Conservation (phyloP, 2,329 filamentous ascomycete species). For the Bipolaris zeicola region DNA sequence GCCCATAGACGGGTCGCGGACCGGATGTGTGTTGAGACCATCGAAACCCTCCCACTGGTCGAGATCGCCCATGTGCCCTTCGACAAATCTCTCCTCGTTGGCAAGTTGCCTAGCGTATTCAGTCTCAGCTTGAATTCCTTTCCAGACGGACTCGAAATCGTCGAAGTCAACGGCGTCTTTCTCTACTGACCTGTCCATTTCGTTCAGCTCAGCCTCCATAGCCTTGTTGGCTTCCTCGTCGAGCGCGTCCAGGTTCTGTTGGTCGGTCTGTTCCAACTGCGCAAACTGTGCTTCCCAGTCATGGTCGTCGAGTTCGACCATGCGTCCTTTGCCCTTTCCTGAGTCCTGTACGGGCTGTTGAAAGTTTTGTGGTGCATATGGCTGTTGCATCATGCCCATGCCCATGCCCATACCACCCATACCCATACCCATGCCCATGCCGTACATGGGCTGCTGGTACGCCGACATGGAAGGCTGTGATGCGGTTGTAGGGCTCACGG, state of each 20-base stretch:
- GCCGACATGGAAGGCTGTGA: conserved; percentile 52
- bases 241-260: conserved; percentile 55
- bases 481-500: conserved; percentile 62
- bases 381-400: conserved; percentile 53
- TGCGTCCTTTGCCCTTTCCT: conserved; percentile 79
- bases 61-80: conserved; percentile 70
- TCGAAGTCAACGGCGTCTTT: conserved; percentile 83
- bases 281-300: conserved; percentile 98
- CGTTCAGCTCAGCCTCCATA: conserved; percentile 84
- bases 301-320: conserved; percentile 90
- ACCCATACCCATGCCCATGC: conserved; percentile 49
- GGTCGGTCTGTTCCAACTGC: conserved; percentile 74
- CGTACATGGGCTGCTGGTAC: conserved; percentile 61
- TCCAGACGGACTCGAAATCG: conserved; percentile 89
- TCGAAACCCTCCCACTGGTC: conserved; percentile 83
- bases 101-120: conserved; percentile 72
- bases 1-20: conserved; percentile 77
- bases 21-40: conserved; percentile 68
- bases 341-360: conserved; percentile 52
- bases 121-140: conserved; percentile 78
- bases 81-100: conserved; percentile 67
- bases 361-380: conserved; percentile 52
- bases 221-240: conserved; percentile 71
- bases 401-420: conserved; percentile 57
- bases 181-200: conserved; percentile 82